Percentiles rank a stretch among this genome's conserved stretches.
These are phyloP conservation scores for Phaeotremella skinneri DNA, from an alignment of 768 basidiomycete genomes.

Conservation along the genomic window DNA sequence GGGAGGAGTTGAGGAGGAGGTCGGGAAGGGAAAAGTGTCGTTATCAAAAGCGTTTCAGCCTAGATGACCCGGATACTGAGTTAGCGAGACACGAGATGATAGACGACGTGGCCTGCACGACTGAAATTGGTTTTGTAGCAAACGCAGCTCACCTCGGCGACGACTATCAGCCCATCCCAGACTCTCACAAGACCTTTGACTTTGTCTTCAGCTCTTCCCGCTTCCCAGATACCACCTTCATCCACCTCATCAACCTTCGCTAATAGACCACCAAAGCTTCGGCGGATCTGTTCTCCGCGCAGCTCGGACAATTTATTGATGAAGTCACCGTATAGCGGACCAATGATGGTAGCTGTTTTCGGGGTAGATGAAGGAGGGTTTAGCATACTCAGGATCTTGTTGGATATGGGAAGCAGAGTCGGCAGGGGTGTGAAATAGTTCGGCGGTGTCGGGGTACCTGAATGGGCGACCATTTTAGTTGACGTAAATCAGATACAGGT, in stretches of 20 bases:
- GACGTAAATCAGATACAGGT: background rate
- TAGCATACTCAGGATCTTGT: conserved; percentile 15
- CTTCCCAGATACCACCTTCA: conserved; percentile 43
- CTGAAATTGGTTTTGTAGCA: background rate
- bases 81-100: background rate
- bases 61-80: conserved; percentile 8
- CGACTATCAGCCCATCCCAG: conserved; percentile 38
- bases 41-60: conserved; percentile 46
- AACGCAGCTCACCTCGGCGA: conserved; percentile 41
- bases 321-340: conserved; percentile 22
- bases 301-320: conserved; percentile 20
- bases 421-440: conserved; percentile 38
- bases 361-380: conserved; percentile 15
- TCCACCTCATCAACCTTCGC: conserved; percentile 39
- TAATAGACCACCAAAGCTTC: conserved; percentile 31
- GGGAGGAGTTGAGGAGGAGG: conserved; percentile 26
- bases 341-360: conserved; percentile 22
- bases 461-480: background rate
- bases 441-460: conserved; percentile 44
- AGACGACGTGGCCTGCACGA: background rate
- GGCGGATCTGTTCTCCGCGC: conserved; percentile 35
- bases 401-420: conserved; percentile 30
- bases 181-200: conserved; percentile 27
- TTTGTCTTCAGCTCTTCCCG: conserved; percentile 35
- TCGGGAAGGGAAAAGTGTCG: conserved; percentile 35